Conservation (phyloP, 345 rosid species). For the Murraya paniculata region DNA sequence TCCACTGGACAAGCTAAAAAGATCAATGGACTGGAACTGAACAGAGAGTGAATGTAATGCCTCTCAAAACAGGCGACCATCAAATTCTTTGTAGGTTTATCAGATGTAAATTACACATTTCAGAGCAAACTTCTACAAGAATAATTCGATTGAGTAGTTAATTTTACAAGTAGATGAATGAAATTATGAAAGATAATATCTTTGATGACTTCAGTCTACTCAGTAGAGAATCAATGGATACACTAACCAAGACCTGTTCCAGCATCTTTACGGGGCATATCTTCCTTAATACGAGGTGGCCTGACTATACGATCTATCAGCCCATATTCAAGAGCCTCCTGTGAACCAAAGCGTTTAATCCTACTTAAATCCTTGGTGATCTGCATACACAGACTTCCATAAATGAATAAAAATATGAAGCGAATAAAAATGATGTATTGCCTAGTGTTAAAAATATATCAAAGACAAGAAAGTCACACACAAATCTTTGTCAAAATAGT, state of each 20-base stretch:
- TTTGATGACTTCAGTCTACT: neutral
- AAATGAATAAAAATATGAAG: neutral
- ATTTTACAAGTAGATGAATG: slow-evolving; percentile 6
- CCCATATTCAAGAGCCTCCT: slow-evolving; percentile 81
- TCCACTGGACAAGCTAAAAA: neutral
- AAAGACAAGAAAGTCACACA: neutral
- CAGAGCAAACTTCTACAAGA: neutral
- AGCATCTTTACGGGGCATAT: slow-evolving; percentile 46
- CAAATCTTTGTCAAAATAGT: neutral
- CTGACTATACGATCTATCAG: slow-evolving; percentile 68
- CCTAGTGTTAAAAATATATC: neutral
- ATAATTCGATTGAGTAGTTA: neutral
- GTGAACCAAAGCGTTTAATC: slow-evolving; percentile 61
- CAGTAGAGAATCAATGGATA: neutral
- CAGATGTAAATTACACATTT: neutral
- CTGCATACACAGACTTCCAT: slow-evolving; percentile 31
- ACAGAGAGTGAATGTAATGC: neutral
- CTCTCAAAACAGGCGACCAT: neutral
- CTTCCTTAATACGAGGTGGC: slow-evolving; percentile 61
- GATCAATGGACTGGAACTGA: too few relatives aligned
- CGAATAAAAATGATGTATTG: neutral
- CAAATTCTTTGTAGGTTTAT: neutral
- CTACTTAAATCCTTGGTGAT: slow-evolving; percentile 60
- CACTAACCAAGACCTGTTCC: slow-evolving; percentile 56
- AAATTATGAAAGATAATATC: neutral